Conservation (phyloP, 176 grass and related monocot species). For the Oryza meyeriana region DNA sequence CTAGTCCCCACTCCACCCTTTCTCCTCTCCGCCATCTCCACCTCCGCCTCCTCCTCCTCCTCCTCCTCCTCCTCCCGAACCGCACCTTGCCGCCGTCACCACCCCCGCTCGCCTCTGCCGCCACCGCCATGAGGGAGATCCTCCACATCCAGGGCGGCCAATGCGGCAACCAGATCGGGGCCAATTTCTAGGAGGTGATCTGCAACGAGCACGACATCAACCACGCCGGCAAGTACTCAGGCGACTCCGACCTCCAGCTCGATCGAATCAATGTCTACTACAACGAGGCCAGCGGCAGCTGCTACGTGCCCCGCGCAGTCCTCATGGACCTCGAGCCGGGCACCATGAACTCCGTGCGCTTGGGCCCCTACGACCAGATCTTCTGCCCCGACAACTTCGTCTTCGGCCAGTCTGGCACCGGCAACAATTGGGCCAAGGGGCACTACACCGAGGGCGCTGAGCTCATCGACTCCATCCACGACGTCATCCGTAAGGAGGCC, state of each 20-base stretch:
- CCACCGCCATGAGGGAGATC: slow-evolving; percentile 77
- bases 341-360: slow-evolving; percentile 87
- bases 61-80: background rate
- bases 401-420: slow-evolving; percentile 89
- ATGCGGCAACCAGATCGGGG: slow-evolving; percentile 95
- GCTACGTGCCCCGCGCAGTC: slow-evolving; percentile 83
- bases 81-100: slow-evolving; percentile 6
- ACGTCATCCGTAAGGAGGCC: slow-evolving; percentile 88
- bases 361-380: slow-evolving; percentile 73
- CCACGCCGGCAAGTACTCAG: slow-evolving; percentile 65
- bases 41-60: no score
- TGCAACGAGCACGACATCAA: slow-evolving; percentile 93
- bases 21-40: no score
- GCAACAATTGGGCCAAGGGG: slow-evolving; percentile 93
- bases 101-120: no score
- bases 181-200: slow-evolving; percentile 97
- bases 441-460: slow-evolving; percentile 90
- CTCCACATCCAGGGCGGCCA: slow-evolving; percentile 92
- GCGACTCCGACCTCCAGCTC: slow-evolving; percentile 84
- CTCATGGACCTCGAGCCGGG: slow-evolving; percentile 96
- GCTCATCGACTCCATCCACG: slow-evolving; percentile 84
- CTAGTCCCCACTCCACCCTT: no score
- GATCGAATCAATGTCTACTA: slow-evolving; percentile 98
- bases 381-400: slow-evolving; percentile 95
- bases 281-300: slow-evolving; percentile 83